A percentile compares a stretch with the other conserved stretches of the same genome.
phyloP scores from a whole-genome alignment of 2,329 filamentous ascomycete species.

The Xylariaceae sp. region DNA sequence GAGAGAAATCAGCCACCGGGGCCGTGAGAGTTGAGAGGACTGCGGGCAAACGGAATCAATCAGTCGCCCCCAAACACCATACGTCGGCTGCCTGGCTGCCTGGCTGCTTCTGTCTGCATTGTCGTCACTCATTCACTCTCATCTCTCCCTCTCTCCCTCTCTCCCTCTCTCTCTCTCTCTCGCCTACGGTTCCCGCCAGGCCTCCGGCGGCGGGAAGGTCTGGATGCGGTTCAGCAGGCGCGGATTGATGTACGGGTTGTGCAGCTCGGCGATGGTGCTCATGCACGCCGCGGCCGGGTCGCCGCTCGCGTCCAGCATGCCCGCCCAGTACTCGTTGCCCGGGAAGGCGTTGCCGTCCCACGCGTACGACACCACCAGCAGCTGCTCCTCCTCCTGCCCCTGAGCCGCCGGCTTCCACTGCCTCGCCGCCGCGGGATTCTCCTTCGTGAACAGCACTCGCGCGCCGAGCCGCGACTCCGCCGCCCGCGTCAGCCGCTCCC shows the following conservation, averaged over 20 bases:
- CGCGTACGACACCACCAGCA: conserved; percentile 25
- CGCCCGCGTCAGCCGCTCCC: not conserved
- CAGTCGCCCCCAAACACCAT: too few species aligned
- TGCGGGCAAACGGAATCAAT: too few species aligned
- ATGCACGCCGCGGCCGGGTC: conserved; percentile 27
- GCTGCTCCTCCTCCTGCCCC: conserved; percentile 8
- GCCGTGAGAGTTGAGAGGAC: too few species aligned
- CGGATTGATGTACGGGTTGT: conserved; percentile 25
- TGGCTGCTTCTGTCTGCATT: too few species aligned
- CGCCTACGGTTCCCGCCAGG: too few species aligned
- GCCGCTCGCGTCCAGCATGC: conserved; percentile 14
- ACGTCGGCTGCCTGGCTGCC: too few species aligned
- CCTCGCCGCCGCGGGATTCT: conserved; percentile 20
- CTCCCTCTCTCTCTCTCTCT: too few species aligned
- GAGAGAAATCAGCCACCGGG: too few species aligned
- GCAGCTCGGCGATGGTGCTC: conserved; percentile 26
- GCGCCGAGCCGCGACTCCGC: conserved; percentile 6
- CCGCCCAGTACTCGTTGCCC: conserved; percentile 26
- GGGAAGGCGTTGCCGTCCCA: conserved; percentile 27
- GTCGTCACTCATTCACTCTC: too few species aligned
- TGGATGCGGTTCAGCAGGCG: conserved; percentile 17
- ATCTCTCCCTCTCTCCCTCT: too few species aligned
- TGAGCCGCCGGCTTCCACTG: too few species aligned
- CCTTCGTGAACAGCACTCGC: conserved; percentile 15
- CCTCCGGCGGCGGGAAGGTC: too few species aligned